Evolutionary conservation across 345 rosid genomes (phyloP).

Genomic region (Acer saccharum): DNA sequence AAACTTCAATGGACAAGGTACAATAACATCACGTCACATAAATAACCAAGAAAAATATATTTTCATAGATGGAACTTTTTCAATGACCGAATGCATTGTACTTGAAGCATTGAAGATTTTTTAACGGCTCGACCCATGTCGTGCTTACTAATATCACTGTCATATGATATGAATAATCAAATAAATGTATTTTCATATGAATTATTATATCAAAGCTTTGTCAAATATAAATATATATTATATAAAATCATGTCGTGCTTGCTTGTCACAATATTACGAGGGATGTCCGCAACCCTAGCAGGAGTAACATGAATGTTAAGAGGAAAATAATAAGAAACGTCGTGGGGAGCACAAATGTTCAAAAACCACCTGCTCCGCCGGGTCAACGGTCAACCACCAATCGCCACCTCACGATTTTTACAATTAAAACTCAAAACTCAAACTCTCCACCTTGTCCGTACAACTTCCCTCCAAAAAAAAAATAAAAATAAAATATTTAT

Average conservation of each 20-base stretch:
- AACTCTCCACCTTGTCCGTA: neutral
- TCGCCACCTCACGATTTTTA: conserved; percentile 10
- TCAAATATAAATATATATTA: no score
- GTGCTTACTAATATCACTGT: neutral
- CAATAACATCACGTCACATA: no score
- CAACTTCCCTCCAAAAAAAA: conserved; percentile 23
- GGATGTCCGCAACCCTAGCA: neutral
- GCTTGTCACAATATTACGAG: no score
- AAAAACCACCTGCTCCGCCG: neutral
- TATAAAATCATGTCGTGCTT: neutral
- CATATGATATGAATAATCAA: no score
- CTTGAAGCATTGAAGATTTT: no score
- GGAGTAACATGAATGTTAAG: neutral
- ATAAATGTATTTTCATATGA: no score
- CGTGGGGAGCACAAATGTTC: conserved; percentile 15
- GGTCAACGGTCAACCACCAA: conserved; percentile 20
- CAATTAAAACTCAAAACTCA: neutral
- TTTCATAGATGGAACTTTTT: no score
- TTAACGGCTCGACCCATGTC: neutral
- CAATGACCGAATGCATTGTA: no score
- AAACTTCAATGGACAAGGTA: no score
- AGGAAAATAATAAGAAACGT: neutral
- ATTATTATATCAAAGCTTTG: no score
- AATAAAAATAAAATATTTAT: neutral
- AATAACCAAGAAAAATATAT: no score